phyloP scores from a whole-genome alignment of 768 basidiomycete species.

The Auricularia auricula-judae region DNA sequence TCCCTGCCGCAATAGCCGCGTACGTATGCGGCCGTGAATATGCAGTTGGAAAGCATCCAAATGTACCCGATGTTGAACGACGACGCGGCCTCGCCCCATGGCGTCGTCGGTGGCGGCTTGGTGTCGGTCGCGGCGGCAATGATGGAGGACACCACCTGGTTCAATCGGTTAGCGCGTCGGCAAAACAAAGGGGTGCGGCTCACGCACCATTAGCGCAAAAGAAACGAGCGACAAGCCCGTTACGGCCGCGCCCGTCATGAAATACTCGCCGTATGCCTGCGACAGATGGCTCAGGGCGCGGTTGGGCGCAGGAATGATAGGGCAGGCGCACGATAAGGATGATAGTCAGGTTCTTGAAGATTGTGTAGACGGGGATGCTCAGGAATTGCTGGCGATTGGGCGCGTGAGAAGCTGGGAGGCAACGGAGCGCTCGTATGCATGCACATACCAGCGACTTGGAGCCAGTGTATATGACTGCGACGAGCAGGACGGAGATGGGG shows the following conservation, averaged over 20 bases:
- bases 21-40: constrained; percentile 84
- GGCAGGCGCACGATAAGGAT: constrained; percentile 72
- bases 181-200: not conserved
- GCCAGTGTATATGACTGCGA: constrained; percentile 94
- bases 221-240: constrained; percentile 81
- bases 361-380: constrained; percentile 95
- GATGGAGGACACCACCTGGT: constrained; percentile 79
- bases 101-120: constrained; percentile 23
- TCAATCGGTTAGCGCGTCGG: not conserved
- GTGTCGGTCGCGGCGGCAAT: constrained; percentile 96
- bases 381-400: constrained; percentile 69
- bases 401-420: not conserved
- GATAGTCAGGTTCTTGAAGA: constrained; percentile 99
- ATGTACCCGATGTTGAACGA: constrained; percentile 73
- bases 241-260: constrained; percentile 91
- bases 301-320: constrained; percentile 2
- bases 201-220: constrained; percentile 79
- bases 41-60: constrained; percentile 94
- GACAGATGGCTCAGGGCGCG: not conserved
- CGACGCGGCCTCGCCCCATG: constrained; percentile 30
- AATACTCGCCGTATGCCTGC: constrained; percentile 92
- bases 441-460: constrained; percentile 85
- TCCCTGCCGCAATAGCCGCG: constrained; percentile 18
- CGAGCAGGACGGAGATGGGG: constrained; percentile 85
- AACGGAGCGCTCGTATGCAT: not conserved